phyloP scores from a whole-genome alignment of 805 yeast genomes.

The Zygoascus tannicola region DNA sequence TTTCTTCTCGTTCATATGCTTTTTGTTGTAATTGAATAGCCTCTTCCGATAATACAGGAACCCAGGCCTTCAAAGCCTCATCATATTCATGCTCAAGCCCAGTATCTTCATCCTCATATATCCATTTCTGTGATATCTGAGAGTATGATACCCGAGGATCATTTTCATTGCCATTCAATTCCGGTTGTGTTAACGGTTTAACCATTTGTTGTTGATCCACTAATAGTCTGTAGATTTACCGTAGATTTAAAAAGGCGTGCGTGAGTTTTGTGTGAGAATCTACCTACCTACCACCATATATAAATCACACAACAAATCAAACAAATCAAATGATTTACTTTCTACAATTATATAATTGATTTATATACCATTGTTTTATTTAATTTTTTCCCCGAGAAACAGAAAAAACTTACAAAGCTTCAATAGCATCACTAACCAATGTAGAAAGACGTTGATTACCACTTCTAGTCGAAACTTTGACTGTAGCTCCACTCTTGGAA shows the following conservation, averaged over 20 bases:
- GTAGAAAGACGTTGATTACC: slow-evolving; percentile 38
- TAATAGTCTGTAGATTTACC: too few species aligned
- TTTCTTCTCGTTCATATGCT: slow-evolving; percentile 11
- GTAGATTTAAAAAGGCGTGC: too few species aligned
- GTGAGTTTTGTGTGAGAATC: too few species aligned
- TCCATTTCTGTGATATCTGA: slow-evolving; percentile 28
- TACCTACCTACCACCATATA: too few species aligned
- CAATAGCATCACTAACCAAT: slow-evolving; percentile 38
- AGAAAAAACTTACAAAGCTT: slow-evolving; percentile 15
- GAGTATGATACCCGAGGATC: slow-evolving; percentile 30
- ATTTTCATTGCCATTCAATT: slow-evolving; percentile 3
- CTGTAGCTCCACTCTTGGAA: slow-evolving; percentile 37
- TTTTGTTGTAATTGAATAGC: slow-evolving; percentile 16
- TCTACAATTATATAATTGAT: too few species aligned
- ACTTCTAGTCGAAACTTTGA: slow-evolving; percentile 36
- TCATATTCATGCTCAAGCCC: slow-evolving; percentile 29
- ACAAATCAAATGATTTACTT: too few species aligned
- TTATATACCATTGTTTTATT: too few species aligned
- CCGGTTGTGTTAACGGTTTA: neutral
- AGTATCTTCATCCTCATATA: slow-evolving; percentile 28
- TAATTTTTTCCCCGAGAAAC: too few species aligned
- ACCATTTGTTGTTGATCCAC: too few species aligned
- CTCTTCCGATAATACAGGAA: slow-evolving; percentile 21
- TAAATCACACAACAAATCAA: too few species aligned
- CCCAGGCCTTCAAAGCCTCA: slow-evolving; percentile 28